Evolutionary conservation across 1,139 yeast species (phyloP).

Genomic region (Suhomyces chickasaworum): DNA sequence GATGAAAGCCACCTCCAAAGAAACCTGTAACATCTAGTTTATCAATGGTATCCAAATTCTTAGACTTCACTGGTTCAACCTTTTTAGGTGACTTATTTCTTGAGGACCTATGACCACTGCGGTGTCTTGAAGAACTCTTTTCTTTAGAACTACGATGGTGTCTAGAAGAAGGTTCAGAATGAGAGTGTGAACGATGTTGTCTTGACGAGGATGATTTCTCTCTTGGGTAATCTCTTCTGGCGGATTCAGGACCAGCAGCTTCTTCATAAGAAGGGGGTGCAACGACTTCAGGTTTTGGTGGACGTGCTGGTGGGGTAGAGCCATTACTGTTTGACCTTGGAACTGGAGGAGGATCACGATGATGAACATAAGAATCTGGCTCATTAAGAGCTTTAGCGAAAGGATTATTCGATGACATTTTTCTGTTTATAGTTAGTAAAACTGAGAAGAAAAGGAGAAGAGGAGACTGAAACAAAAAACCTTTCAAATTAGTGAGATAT

Average conservation of each 20-base stretch:
- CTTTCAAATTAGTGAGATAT: background rate
- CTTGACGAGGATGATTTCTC: constrained; percentile 43
- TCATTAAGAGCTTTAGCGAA: constrained; percentile 52
- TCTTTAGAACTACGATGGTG: constrained; percentile 17
- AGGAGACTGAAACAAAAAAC: background rate
- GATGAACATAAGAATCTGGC: constrained; percentile 38
- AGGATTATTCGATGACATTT: constrained; percentile 58
- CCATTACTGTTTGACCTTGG: constrained; percentile 21
- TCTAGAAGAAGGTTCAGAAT: constrained; percentile 18
- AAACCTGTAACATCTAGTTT: constrained; percentile 93
- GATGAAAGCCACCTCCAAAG: constrained; percentile 95
- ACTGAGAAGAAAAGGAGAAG: background rate
- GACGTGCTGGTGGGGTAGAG: constrained; percentile 34
- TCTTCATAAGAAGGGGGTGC: constrained; percentile 72
- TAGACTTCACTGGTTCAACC: constrained; percentile 48
- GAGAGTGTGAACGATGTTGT: constrained; percentile 20
- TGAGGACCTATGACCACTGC: constrained; percentile 18
- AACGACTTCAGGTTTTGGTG: constrained; percentile 31
- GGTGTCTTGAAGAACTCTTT: constrained; percentile 14
- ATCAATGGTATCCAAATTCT: constrained; percentile 87
- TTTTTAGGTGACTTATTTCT: constrained; percentile 39
- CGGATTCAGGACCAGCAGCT: constrained; percentile 54
- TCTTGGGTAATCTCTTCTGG: constrained; percentile 49
- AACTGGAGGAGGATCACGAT: constrained; percentile 38
- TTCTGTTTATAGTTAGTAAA: constrained; percentile 34